Evolutionary conservation across 768 basidiomycete species (phyloP).

Genomic region (Xerocomus brunneocitrinus): DNA sequence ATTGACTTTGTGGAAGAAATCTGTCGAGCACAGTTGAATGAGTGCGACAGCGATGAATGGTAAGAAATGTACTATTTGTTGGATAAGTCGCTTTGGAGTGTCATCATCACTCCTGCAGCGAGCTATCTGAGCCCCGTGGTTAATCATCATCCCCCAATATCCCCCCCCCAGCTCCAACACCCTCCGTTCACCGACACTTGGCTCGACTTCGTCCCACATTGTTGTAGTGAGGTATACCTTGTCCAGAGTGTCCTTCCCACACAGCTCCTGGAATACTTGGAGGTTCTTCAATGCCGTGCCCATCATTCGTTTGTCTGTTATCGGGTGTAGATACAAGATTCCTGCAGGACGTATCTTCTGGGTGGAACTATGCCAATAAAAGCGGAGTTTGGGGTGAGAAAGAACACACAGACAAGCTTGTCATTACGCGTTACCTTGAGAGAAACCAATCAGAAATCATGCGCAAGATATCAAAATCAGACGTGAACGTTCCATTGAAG

Average conservation of each 20-base stretch:
- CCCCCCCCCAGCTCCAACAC: too few species aligned
- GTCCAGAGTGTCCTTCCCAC: slow-evolving; percentile 24
- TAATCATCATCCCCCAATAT: too few species aligned
- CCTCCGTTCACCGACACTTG: slow-evolving; percentile 11
- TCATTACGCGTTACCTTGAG: not conserved
- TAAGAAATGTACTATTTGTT: too few species aligned
- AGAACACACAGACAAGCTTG: not conserved
- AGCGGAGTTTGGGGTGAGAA: not conserved
- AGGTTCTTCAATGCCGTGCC: slow-evolving; percentile 33
- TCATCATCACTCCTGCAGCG: too few species aligned
- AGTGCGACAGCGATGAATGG: too few species aligned
- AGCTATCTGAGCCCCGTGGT: too few species aligned
- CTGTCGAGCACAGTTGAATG: too few species aligned
- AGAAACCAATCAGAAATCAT: not conserved
- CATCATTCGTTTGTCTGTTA: slow-evolving; percentile 35
- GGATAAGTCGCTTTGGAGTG: too few species aligned
- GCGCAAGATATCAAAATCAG: slow-evolving; percentile 14
- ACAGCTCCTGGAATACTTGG: slow-evolving; percentile 28
- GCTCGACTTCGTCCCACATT: not conserved
- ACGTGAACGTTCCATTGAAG: slow-evolving; percentile 16
- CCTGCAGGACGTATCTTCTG: slow-evolving; percentile 22
- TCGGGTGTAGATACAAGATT: slow-evolving; percentile 39
- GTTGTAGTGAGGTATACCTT: slow-evolving; percentile 34
- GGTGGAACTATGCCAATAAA: slow-evolving; percentile 5
- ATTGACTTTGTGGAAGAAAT: too few species aligned